Base-by-base conservation (phyloP, 352 stramenopile genomes). In the Globisporangium iwayamae region DNA sequence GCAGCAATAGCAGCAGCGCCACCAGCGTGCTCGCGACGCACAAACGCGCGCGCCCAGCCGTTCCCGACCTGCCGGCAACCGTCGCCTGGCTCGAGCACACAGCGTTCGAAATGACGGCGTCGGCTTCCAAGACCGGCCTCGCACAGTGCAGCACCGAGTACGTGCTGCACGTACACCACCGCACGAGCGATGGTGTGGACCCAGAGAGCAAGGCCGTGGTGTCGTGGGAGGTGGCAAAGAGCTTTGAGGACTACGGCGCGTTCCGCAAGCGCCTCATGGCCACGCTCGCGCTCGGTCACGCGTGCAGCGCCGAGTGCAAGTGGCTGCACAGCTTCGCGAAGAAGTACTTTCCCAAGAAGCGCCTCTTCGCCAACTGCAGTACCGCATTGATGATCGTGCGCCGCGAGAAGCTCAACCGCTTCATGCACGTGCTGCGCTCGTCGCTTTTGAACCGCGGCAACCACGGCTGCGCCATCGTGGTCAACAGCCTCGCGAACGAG, bases 251-350 rank as follows among this genome's bases (percentile, higher is more conserved):
- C 54, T 85, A 81, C 30, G 60, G 68, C 5, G 58, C 47, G 5
- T 84, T 90, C 57, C 81, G 83, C 54, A 69, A 80, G 55, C 69
- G 71, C 2, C 66, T 90, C 13, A 59, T 85, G 2, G 75, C 76
- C 56, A 62, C 64, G 34, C 63, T 90, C 66, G 63, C 79, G 45
- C 74, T 75, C 41, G 83, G 80, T 48, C 83, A 91, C 63, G 70
- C 63, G 41, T 91, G 80, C 62, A 70, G 69, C 43, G 76, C 80
- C 51, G 78, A 90, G 57, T 91, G 83, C 71, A 74, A 71, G 43
- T 91, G 73, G 75, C 66, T 91, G 25, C 84, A 85, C 69, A 80
- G 75, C 46, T 82, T 87, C 50, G 60, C 87, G 14, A 81, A 81
- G 52, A 70, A 80, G 59, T 82, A 84, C 59, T 91, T 90, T 59